These are phyloP conservation scores for Colletotrichum sp. DNA, from an alignment of 2,329 filamentous ascomycete genomes.

Conservation along the genomic window DNA sequence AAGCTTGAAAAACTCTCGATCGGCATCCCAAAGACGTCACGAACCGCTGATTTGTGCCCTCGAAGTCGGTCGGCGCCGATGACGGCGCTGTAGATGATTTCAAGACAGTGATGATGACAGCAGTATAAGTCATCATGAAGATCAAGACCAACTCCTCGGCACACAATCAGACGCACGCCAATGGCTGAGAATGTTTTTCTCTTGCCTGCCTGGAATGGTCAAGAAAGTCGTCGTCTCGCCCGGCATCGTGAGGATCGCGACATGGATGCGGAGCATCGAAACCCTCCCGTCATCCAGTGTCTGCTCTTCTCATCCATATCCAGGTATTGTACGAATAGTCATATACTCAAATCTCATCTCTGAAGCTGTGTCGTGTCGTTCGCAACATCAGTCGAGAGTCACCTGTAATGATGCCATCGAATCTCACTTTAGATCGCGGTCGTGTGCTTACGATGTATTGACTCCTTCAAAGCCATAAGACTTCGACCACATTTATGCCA, in stretches of 20 bases:
- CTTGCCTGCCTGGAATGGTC: no score
- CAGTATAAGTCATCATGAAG: no score
- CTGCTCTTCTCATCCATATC: not conserved
- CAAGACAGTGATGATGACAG: no score
- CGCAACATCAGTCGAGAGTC: not conserved
- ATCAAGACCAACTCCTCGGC: not conserved
- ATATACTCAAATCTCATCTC: not conserved
- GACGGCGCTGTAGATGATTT: no score
- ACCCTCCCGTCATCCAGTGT: not conserved
- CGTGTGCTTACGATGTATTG: no score
- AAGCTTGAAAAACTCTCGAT: no score
- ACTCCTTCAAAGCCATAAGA: not conserved
- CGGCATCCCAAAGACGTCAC: no score
- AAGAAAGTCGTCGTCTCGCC: not conserved
- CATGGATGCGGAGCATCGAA: rapidly evolving
- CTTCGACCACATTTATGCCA: not conserved
- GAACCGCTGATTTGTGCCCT: no score
- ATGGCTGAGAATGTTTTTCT: no score
- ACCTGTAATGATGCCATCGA: no score
- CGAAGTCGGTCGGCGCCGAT: no score
- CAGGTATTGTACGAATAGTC: not conserved
- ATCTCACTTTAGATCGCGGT: no score
- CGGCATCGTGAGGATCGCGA: not conserved
- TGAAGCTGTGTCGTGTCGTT: not conserved
- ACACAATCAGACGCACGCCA: not conserved